Evolutionary conservation across 257 asterid genomes (phyloP), one percentile per base, ranked within the genome.

Genomic region (Asclepias syriaca): DNA sequence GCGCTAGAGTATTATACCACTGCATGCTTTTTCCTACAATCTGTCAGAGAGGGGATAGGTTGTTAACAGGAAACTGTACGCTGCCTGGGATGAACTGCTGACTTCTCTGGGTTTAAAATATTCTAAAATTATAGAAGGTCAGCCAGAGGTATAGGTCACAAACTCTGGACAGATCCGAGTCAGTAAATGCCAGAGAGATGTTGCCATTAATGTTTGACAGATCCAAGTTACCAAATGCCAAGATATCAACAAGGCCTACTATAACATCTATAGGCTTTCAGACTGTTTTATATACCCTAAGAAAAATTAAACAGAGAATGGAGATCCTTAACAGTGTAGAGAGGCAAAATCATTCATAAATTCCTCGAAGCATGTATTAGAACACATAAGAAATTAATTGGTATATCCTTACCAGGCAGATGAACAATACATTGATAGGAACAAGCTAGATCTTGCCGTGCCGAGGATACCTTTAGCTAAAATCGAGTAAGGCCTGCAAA

Each of bases 401-500:
- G 21, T 65, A 74, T 24, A 66, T 71, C 61, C 92, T 88, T 88
- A 95, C 99, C 99, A 95, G 55, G 98, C 98, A 73, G 98, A 95
- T 77, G 98, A 84, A 83, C 96, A 88, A 71, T 86, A 95, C 65
- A 74, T 69, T 2, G 98, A 92, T 73, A 95, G 94, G 81, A 92
- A 95, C 82, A 92, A 88, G 93, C 99, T 95, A 69, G 99, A 92
- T 81, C 99, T 86, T 74, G 96, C 95, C 29, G 96, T 91, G 60
- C 98, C 97, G 29, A 87, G 78, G 69, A 95, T 84, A 64, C 95
- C 89, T 79, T 88, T 95, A 82, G 93, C 87, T 78, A 92, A 80
- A 80, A 95, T 92, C 54, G 89, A 73, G 79, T 82, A 71, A 29
- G 95, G 99, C 80, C 99, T 95, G 90, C 60, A 50, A 50, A 16